These are phyloP conservation scores for Tirmania nivea DNA, from an alignment of 495 filamentous ascomycete genomes.

Conservation along the genomic window DNA sequence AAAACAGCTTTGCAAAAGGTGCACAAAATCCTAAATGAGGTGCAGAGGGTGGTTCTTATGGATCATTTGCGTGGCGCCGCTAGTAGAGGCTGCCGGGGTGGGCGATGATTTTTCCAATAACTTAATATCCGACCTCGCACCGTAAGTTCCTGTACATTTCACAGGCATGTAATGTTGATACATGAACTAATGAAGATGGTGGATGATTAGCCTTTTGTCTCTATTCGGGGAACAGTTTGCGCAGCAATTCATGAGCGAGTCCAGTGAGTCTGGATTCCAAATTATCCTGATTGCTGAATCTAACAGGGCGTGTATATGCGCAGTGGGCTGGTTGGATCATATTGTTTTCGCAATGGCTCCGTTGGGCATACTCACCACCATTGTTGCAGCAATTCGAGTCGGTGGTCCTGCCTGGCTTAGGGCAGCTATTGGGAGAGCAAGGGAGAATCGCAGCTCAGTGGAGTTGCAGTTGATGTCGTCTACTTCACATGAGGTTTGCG, in stretches of 20 bases:
- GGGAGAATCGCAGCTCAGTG: constrained; percentile 13
- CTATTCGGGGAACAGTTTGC: constrained; percentile 35
- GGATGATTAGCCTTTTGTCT: constrained; percentile 22
- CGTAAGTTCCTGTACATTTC: not conserved
- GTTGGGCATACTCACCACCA: constrained; percentile 31
- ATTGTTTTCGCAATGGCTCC: constrained; percentile 32
- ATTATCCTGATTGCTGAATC: too few relatives aligned
- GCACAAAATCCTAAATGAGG: too few relatives aligned
- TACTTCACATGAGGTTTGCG: constrained; percentile 18
- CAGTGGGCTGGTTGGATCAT: constrained; percentile 25
- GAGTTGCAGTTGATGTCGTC: constrained; percentile 20
- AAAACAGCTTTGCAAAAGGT: too few relatives aligned
- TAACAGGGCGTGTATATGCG: too few relatives aligned
- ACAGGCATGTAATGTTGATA: not conserved
- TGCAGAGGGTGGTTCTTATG: too few relatives aligned
- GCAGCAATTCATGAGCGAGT: constrained; percentile 34
- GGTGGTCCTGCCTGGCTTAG: constrained; percentile 23
- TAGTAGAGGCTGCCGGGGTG: too few relatives aligned
- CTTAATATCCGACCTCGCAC: not conserved
- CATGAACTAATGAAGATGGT: not conserved
- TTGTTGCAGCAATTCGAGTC: constrained; percentile 31
- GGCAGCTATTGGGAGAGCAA: constrained; percentile 13
- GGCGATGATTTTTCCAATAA: not conserved
- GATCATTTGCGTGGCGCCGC: too few relatives aligned
- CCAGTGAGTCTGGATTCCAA: constrained; percentile 5